Base-by-base conservation (phyloP, 2,329 filamentous ascomycete genomes). In the Paraphaeosphaeria minitans region DNA sequence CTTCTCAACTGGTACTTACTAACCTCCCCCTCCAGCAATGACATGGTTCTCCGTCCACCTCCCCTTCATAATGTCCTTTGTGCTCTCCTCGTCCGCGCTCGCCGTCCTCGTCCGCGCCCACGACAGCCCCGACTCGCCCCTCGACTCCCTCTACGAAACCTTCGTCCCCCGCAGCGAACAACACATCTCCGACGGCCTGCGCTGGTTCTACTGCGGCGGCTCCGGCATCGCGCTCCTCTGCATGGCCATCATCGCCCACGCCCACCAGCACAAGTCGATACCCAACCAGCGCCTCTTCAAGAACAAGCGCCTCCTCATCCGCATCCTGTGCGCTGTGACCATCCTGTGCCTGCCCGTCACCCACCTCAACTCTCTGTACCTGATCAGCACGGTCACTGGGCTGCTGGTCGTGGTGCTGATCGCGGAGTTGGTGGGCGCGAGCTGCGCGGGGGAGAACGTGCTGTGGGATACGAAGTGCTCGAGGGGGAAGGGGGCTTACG, bases 121-220 rank as follows among this genome's bases (percentile, higher is more conserved):
- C 53, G 87, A 89, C 70, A 81, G 78, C 37, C 64, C 76, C 1
- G 74, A 83, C 58, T 74, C 84, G 0, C 76, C 84, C 37, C 59
- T 79, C 0, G 76, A 84, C 9, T 75, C 66, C 33, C 75, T 89
- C 0, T 83, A 81, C 7, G 80, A 83, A 29, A 70, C 77, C 14
- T 88, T 87, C 66, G 73, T 78, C 21, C 73, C 75, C 1, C 79
- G 80, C 47, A 83, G 83, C 1, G 82, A 84, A 55, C 72, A 74
- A 0, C 76, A 84, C n/a, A 75, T 89, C n/a, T 68, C 77, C 6
- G 59, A 73, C 8, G 85, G 84, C 2, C 78, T 88, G 19, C 80
- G 85, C 14, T 87, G 85, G 79, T 89, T 86, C 72, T 89, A 89
- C 72, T 89, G 86, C 70, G 81, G 79, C n/a, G 87, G 87, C 0